phyloP scores from a whole-genome alignment of 495 filamentous ascomycete genomes.

The Penicillium parvum region DNA sequence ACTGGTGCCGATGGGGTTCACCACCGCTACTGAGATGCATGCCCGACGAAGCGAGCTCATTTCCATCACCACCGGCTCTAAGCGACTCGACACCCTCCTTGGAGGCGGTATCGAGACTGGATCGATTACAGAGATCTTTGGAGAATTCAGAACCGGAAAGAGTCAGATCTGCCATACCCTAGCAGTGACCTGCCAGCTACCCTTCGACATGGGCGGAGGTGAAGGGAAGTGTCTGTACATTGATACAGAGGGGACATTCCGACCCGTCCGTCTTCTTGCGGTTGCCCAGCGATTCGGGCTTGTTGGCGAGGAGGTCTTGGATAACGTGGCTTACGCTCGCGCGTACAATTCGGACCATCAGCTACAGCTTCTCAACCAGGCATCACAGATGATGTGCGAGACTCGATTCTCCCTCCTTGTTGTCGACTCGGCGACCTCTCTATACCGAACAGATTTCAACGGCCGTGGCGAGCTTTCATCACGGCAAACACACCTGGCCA shows the following conservation, averaged over 20 bases:
- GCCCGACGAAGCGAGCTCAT: constrained; percentile 92
- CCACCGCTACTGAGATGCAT: constrained; percentile 99
- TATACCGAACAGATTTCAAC: constrained; percentile 94
- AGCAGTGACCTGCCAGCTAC: constrained; percentile 95
- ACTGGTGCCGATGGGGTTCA: constrained; percentile 97
- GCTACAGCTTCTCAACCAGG: constrained; percentile 88
- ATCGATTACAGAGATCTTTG: constrained; percentile 97
- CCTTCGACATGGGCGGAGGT: constrained; percentile 97
- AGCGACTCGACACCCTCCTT: constrained; percentile 90
- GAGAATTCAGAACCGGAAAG: constrained; percentile 96
- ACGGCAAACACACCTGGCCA: constrained; percentile 89
- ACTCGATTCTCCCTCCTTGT: constrained; percentile 93
- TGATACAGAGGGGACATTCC: constrained; percentile 96
- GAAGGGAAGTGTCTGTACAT: constrained; percentile 99
- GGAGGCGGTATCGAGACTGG: constrained; percentile 95
- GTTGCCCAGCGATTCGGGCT: constrained; percentile 93
- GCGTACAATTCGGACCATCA: constrained; percentile 99
- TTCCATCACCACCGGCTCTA: constrained; percentile 95
- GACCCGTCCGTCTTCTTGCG: constrained; percentile 82
- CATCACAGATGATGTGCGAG: constrained; percentile 98
- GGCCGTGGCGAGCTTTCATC: constrained; percentile 89
- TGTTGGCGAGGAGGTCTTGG: constrained; percentile 92
- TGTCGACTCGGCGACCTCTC: constrained; percentile 89
- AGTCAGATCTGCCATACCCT: constrained; percentile 97
- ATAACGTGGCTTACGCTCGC: constrained; percentile 96